phyloP scores from a whole-genome alignment of 1,284 basidiomycete genomes.

The Fomitiporia mediterranea region DNA sequence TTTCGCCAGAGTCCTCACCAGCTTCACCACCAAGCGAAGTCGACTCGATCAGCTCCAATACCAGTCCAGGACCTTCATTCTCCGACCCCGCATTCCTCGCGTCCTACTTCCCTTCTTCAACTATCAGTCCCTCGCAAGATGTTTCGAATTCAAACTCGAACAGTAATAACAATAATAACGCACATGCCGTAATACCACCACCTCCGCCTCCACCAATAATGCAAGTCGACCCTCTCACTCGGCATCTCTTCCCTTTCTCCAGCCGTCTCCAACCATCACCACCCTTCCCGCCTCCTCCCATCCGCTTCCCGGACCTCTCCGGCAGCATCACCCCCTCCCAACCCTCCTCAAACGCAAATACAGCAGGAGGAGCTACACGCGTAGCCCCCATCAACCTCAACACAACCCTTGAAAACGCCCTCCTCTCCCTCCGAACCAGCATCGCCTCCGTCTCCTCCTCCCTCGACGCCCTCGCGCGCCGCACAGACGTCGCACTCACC shows the following conservation, averaged over 20 bases:
- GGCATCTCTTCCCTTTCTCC: constrained; percentile 7
- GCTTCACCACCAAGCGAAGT: constrained; percentile 19
- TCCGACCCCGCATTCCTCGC: constrained; percentile 33
- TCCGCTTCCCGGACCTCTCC: constrained; percentile 16
- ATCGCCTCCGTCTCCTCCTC: constrained; percentile 53
- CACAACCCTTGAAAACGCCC: constrained; percentile 54
- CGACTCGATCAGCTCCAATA: not conserved
- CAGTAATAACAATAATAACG: not conserved
- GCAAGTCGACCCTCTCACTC: constrained; percentile 4
- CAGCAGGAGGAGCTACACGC: constrained; percentile 32
- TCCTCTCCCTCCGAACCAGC: constrained; percentile 56
- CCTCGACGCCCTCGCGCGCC: constrained; percentile 59
- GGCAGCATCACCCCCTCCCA: constrained; percentile 13
- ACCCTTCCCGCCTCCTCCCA: constrained; percentile 17
- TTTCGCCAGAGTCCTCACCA: constrained; percentile 4
- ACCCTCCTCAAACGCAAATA: constrained; percentile 26
- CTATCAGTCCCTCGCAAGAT: not conserved
- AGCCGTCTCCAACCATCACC: not conserved
- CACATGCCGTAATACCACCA: not conserved
- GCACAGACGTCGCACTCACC: constrained; percentile 60
- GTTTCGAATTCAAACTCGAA: not conserved
- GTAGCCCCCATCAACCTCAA: constrained; percentile 53
- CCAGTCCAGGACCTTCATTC: constrained; percentile 13
- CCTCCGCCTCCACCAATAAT: not conserved
- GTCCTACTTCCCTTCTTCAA: constrained; percentile 42